Conservation (phyloP, 202 grass and related monocot genomes). For the Hordeum pubiflorum region DNA sequence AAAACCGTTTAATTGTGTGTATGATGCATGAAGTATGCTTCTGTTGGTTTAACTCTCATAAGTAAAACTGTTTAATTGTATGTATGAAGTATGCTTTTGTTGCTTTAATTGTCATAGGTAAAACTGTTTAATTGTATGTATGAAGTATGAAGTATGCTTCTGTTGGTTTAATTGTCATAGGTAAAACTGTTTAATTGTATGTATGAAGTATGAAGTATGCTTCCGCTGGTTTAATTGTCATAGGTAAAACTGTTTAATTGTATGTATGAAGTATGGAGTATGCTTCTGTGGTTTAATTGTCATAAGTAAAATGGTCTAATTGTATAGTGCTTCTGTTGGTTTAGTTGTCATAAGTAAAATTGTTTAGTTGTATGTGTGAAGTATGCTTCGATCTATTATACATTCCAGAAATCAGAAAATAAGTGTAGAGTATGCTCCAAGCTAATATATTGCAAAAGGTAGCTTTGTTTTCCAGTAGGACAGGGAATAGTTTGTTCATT, state of each 20-base stretch:
- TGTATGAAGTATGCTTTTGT: not conserved
- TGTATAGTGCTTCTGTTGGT: too few relatives aligned
- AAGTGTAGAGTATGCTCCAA: not conserved
- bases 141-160: not conserved
- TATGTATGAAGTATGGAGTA: too few relatives aligned
- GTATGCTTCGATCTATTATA: not conserved
- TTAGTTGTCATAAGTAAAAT: too few relatives aligned
- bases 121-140: not conserved
- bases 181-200: not conserved
- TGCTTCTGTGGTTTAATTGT: too few relatives aligned
- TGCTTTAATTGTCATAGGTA: not conserved
- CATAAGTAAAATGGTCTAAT: too few relatives aligned
- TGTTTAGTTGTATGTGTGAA: too few relatives aligned
- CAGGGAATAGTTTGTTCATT: not conserved
- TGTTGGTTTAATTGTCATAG: not conserved
- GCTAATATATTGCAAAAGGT: not conserved
- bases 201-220: not conserved
- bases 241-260: too few relatives aligned
- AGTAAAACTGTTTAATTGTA: too few relatives aligned
- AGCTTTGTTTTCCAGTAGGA: not conserved
- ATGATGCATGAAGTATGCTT: not conserved
- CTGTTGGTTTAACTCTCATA: too few relatives aligned
- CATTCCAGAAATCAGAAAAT: not conserved
- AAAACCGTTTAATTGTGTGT: not conserved
- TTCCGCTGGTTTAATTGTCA: too few relatives aligned